Evolutionary conservation across 2,329 filamentous ascomycete species (phyloP).

Genomic region (Sclerotinia borealis): DNA sequence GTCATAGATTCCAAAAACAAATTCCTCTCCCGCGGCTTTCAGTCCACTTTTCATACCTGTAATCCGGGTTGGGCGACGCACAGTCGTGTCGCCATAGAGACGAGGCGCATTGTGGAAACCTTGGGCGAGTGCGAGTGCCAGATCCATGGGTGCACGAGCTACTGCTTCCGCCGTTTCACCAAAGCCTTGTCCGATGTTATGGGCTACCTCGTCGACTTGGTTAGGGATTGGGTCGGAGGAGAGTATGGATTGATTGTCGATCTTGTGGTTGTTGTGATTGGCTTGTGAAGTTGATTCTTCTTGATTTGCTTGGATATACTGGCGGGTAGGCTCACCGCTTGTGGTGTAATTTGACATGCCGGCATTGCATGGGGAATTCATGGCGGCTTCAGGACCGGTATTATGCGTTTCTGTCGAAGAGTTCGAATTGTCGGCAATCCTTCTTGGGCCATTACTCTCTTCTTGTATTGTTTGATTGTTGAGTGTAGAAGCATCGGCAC

Average conservation of each 20-base stretch:
- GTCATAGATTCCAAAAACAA: constrained; percentile 59
- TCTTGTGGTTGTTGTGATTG: constrained; percentile 6
- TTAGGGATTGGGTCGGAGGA: constrained; percentile 23
- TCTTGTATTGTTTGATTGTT: constrained; percentile 7
- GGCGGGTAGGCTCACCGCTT: constrained; percentile 16
- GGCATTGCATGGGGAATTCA: background rate
- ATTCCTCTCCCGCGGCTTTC: constrained; percentile 52
- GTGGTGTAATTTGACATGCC: constrained; percentile 3
- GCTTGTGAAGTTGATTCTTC: background rate
- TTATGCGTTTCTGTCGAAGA: background rate
- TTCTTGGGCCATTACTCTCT: background rate
- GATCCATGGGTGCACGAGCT: constrained; percentile 48
- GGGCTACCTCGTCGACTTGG: constrained; percentile 23
- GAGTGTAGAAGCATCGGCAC: background rate
- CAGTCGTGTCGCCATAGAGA: constrained; percentile 64
- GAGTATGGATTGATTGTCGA: constrained; percentile 16
- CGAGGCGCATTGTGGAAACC: constrained; percentile 67
- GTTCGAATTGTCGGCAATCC: too few species aligned
- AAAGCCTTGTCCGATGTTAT: constrained; percentile 26
- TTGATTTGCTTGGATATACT: constrained; percentile 2
- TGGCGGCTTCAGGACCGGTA: background rate
- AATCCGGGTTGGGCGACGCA: constrained; percentile 55
- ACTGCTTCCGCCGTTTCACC: constrained; percentile 27
- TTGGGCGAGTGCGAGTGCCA: constrained; percentile 51
- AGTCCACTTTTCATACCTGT: constrained; percentile 53